Base-by-base conservation (phyloP, 2,329 filamentous ascomycete species). In the Colletotrichum siamense region DNA sequence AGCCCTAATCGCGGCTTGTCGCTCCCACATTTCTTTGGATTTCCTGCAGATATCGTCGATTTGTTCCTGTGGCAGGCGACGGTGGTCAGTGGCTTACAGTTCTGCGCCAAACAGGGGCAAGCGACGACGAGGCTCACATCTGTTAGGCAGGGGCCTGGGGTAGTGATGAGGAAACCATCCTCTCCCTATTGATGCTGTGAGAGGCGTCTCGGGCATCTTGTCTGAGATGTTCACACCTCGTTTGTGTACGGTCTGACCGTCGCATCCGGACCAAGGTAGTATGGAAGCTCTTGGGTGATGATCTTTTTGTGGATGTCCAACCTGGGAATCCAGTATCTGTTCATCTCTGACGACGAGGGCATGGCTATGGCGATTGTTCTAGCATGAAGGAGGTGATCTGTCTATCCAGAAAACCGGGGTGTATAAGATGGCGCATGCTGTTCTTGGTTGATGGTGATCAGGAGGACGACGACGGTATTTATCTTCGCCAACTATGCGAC, bases 21-120 rank as follows among this genome's bases (percentile, higher is more conserved):
- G 88, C 78, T 92, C 89, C 90, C 90, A 92, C 77, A 90, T 84
- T 71, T 91, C 89, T 77, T 87, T 90, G 44, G 90, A 92, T 81
- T 92, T 92, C 77, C 86, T 82, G 82, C 91, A 92, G 71, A 92
- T 91, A 79, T 92, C 91, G 80, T 92, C 90, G 78, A 92, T 92
- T 86, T 92, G 91, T 83, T 92, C 90, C 91, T 92, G 63, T 79
- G 55, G 72, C 65, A 64, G 73, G 77, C 49, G 73, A 72, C 74
- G 79, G 73, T 66, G 77, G 92, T 92, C 86, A 92, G 90, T 83
- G 91, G 89, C 90, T 91, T 66, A 80, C 52, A 75, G 67, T 73
- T 75, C 39, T 71, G 73, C 63, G 36, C 26, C 34, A 61, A 30
- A 32, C 13, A 36, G 2, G 30, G 69, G 24, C 22, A 63, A 44